A percentile compares a stretch with the other conserved stretches of the same genome.
Evolutionary conservation across 495 filamentous ascomycete genomes (phyloP).

Genomic region (Cetradonia linearis): DNA sequence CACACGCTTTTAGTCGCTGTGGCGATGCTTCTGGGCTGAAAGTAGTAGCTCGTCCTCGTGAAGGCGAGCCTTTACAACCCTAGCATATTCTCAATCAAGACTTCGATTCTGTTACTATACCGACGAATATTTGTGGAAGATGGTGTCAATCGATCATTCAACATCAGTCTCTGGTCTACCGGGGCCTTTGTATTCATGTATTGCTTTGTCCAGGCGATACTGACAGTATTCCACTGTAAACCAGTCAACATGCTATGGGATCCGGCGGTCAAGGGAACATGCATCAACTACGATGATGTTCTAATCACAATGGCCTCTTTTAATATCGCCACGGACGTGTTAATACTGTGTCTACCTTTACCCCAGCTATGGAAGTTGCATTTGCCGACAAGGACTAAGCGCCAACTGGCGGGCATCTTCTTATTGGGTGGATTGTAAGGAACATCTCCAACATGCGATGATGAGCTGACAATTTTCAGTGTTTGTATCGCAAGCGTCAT

Average conservation of each 20-base stretch:
- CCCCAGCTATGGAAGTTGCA: conserved; percentile 3
- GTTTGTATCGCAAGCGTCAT: conserved; percentile 8
- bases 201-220: not conserved
- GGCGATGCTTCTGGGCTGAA: not conserved
- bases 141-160: not conserved
- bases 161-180: conserved; percentile 2
- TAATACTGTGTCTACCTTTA: conserved; percentile 3
- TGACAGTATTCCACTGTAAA: not conserved
- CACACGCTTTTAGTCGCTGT: not conserved
- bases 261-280: not conserved
- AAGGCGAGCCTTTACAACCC: not conserved
- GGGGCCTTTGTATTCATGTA: not conserved
- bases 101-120: conserved; percentile 2
- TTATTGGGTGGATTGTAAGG: conserved; percentile 3
- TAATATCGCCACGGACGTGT: not conserved
- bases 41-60: not conserved
- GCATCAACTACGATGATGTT: conserved; percentile 2
- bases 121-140: not conserved
- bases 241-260: not conserved
- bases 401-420: conserved; percentile 1
- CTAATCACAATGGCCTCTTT: not conserved
- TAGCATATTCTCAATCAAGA: conserved; percentile 4
- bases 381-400: not conserved
- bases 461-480: not conserved
- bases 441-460: too few species aligned